Conservation (phyloP, 495 filamentous ascomycete species). For the Podospora pseudoanserina region DNA sequence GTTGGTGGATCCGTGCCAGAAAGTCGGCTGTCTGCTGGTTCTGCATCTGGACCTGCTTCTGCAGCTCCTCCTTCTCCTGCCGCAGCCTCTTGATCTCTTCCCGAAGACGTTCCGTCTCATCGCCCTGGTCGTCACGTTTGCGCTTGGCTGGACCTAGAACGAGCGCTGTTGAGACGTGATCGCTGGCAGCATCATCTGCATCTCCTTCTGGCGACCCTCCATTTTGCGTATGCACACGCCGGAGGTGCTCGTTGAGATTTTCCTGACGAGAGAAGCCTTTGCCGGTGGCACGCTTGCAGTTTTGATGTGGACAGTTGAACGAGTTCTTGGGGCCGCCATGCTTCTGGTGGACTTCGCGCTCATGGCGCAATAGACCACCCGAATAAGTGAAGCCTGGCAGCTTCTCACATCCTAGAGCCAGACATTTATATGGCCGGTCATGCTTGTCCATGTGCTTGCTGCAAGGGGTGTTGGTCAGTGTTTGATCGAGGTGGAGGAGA, state of each 20-base stretch:
- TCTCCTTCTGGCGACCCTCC: slow-evolving; percentile 22
- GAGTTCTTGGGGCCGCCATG: slow-evolving; percentile 77
- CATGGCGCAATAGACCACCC: slow-evolving; percentile 80
- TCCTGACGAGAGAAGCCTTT: slow-evolving; percentile 82
- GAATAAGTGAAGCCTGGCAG: slow-evolving; percentile 91
- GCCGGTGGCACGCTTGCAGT: slow-evolving; percentile 74
- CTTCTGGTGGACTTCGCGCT: slow-evolving; percentile 86
- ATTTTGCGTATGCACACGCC: slow-evolving; percentile 64
- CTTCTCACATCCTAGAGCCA: slow-evolving; percentile 73
- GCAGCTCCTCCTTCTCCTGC: slow-evolving; percentile 38
- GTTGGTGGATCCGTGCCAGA: slow-evolving; percentile 29
- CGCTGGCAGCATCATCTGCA: slow-evolving; percentile 36
- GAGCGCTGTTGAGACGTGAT: slow-evolving; percentile 13
- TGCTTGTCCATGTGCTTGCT: slow-evolving; percentile 99
- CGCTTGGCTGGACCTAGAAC: slow-evolving; percentile 27
- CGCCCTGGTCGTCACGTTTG: slow-evolving; percentile 31
- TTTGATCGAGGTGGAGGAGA: neutral
- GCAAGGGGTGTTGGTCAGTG: slow-evolving; percentile 12
- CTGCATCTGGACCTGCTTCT: slow-evolving; percentile 31
- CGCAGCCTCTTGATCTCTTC: slow-evolving; percentile 41
- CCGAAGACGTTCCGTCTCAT: slow-evolving; percentile 28
- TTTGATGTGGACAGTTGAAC: slow-evolving; percentile 70
- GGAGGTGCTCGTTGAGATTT: slow-evolving; percentile 83
- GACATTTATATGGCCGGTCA: slow-evolving; percentile 83
- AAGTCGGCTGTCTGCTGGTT: slow-evolving; percentile 29